A percentile compares a stretch with the other conserved stretches of the same genome.
phyloP scores from a whole-genome alignment of 257 asterid genomes.

The Leonotis leonurus region DNA sequence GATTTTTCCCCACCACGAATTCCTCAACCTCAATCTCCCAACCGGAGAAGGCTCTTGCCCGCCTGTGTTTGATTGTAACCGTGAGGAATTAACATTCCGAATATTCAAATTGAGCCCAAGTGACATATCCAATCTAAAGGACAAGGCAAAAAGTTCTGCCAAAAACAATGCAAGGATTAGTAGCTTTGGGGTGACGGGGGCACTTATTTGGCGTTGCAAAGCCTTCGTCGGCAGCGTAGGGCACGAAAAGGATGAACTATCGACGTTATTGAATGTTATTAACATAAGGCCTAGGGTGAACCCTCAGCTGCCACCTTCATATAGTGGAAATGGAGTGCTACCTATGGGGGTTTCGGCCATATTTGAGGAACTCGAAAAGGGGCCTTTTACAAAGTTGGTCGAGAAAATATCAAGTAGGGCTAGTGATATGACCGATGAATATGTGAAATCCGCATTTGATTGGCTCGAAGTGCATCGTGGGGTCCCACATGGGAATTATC shows the following conservation, averaged over 20 bases:
- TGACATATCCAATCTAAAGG: slow-evolving; percentile 24
- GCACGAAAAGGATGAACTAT: not conserved
- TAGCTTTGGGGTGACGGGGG: not conserved
- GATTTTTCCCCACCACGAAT: slow-evolving; percentile 37
- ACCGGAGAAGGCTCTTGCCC: slow-evolving; percentile 12
- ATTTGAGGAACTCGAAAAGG: slow-evolving; percentile 30
- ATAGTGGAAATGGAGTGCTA: slow-evolving; percentile 42
- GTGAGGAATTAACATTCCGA: slow-evolving; percentile 21
- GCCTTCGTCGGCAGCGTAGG: not conserved
- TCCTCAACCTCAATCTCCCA: slow-evolving; percentile 29
- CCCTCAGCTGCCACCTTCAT: slow-evolving; percentile 25
- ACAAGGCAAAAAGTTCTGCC: slow-evolving; percentile 18
- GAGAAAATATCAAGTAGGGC: slow-evolving; percentile 27
- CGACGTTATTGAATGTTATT: slow-evolving; percentile 39
- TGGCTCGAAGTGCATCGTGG: slow-evolving; percentile 54
- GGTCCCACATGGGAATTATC: slow-evolving; percentile 49
- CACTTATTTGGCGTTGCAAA: not conserved
- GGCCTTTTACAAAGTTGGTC: slow-evolving; percentile 33
- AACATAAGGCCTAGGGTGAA: slow-evolving; percentile 38
- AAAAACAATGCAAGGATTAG: not conserved
- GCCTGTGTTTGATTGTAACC: slow-evolving; percentile 26
- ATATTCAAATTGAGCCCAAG: slow-evolving; percentile 32
- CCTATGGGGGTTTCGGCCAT: slow-evolving; percentile 27
- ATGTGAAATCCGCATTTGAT: slow-evolving; percentile 41
- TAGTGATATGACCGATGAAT: slow-evolving; percentile 30